These are phyloP conservation scores for Flaveria bidentis DNA, from an alignment of 129 eudicot species.

Conservation along the genomic window DNA sequence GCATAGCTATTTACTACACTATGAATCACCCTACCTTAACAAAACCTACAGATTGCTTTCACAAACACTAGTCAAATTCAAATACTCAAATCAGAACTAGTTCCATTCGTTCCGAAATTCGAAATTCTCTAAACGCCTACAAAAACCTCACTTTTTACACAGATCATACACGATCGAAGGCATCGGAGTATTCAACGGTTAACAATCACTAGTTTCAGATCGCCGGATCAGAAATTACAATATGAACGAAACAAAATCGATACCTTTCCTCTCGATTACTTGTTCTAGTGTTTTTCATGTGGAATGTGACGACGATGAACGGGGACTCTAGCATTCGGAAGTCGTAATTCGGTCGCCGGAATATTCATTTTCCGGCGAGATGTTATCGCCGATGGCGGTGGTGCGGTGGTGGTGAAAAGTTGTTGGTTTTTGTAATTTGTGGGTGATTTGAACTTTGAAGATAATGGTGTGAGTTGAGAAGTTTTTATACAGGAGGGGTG, in stretches of 20 bases:
- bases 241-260: slow-evolving; percentile 20
- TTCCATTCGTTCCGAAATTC: slow-evolving; percentile 24
- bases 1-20: slow-evolving; percentile 44
- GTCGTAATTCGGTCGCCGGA: slow-evolving; percentile 40
- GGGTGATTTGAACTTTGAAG: slow-evolving; percentile 18
- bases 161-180: slow-evolving; percentile 28
- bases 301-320: slow-evolving; percentile 65
- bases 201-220: slow-evolving; percentile 4
- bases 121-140: slow-evolving; percentile 34
- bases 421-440: neutral
- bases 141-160: slow-evolving; percentile 17
- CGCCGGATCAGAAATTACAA: slow-evolving; percentile 31
- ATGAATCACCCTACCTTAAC: neutral
- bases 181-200: slow-evolving; percentile 2
- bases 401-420: slow-evolving; percentile 14
- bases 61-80: slow-evolving; percentile 5
- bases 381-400: slow-evolving; percentile 20
- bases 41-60: slow-evolving; percentile 14
- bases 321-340: slow-evolving; percentile 33
- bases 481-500: slow-evolving; percentile 36
- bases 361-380: slow-evolving; percentile 65
- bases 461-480: slow-evolving; percentile 36
- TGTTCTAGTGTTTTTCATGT: slow-evolving; percentile 44
- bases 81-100: slow-evolving; percentile 22
- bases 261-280: slow-evolving; percentile 25